Percentiles rank a stretch among this genome's conserved stretches.
phyloP scores from a whole-genome alignment of 371 early-diverging fungal species.

The Mucor circinelloides region DNA sequence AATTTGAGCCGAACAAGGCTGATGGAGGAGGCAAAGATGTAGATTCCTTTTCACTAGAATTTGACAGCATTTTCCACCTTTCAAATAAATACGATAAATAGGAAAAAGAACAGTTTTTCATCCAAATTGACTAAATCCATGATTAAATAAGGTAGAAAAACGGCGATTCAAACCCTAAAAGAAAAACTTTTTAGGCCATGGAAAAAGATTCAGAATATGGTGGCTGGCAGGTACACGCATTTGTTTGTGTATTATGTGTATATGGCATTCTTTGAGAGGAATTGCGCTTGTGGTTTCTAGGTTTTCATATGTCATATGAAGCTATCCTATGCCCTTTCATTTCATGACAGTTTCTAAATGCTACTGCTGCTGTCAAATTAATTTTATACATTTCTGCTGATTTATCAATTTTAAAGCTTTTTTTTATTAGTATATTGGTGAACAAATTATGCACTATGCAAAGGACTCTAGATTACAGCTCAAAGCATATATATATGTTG shows the following conservation, averaged over 20 bases:
- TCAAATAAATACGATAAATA: not conserved
- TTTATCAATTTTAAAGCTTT: not conserved
- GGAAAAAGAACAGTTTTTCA: not conserved
- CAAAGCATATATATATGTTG: not conserved
- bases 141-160: not conserved
- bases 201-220: not conserved
- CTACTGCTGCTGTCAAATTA: not conserved
- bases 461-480: too few relatives aligned
- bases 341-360: not conserved
- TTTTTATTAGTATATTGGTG: not conserved
- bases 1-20: conserved; percentile 20
- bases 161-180: not conserved
- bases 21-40: conserved; percentile 40
- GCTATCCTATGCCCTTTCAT: not conserved
- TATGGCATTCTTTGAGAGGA: not conserved
- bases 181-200: not conserved
- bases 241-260: not conserved
- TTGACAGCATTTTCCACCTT: conserved; percentile 17
- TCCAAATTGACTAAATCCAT: not conserved
- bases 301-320: not conserved
- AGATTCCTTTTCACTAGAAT: conserved; percentile 15
- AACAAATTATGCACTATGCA: not conserved
- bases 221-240: not conserved
- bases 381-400: not conserved
- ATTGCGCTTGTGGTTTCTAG: not conserved